phyloP scores from a whole-genome alignment of 352 stramenopile species.

The Elongisporangium anandrum region DNA sequence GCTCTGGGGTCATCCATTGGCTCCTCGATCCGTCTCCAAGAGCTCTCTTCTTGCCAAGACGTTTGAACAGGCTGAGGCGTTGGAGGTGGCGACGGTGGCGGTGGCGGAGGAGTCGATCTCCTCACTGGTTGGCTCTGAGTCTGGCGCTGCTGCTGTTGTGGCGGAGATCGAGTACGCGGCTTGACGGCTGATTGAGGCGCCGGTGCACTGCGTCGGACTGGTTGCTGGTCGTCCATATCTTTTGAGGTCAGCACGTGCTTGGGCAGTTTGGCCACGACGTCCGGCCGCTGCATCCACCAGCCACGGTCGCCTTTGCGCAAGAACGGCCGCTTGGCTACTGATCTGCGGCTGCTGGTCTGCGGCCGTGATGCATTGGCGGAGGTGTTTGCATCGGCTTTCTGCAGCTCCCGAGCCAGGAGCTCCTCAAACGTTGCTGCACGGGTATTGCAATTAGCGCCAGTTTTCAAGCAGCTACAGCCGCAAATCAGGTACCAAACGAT shows the following conservation, averaged over 20 bases:
- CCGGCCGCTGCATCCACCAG: conserved; percentile 77
- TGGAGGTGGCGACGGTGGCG: not conserved
- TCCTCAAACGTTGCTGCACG: conserved; percentile 62
- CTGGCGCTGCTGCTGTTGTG: conserved; percentile 3
- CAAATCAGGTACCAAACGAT: not conserved
- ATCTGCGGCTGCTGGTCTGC: not conserved
- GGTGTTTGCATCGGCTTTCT: conserved; percentile 15
- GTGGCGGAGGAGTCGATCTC: not conserved
- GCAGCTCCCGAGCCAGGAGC: conserved; percentile 54
- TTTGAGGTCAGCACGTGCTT: conserved; percentile 62
- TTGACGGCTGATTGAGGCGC: not conserved
- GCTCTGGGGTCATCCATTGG: not conserved
- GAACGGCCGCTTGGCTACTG: conserved; percentile 45
- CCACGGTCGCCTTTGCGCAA: conserved; percentile 71
- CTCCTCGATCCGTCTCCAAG: not conserved
- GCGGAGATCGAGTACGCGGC: conserved; percentile 1
- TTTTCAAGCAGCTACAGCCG: not conserved
- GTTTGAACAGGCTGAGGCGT: not conserved
- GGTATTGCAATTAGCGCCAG: conserved; percentile 1
- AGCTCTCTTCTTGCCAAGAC: conserved; percentile 1
- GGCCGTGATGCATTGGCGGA: not conserved
- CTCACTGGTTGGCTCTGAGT: not conserved
- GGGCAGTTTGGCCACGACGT: conserved; percentile 43
- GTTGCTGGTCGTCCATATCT: conserved; percentile 19
- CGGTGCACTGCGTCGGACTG: conserved; percentile 8